Evolutionary conservation across 352 stramenopile genomes (phyloP).

Genomic region (Aphanomyces euteiches): DNA sequence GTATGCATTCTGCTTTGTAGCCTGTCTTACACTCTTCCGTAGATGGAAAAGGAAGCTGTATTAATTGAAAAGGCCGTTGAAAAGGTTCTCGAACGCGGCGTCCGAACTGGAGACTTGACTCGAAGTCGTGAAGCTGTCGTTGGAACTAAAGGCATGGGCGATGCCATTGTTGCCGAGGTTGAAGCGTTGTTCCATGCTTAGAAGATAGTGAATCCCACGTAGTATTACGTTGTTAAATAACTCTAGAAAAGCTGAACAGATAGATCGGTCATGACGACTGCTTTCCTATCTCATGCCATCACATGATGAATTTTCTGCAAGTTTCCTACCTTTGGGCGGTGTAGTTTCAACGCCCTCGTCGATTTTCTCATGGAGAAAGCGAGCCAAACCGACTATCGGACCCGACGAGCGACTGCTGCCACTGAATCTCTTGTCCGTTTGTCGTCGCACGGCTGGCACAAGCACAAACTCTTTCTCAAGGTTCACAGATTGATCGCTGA

Average conservation of each 20-base stretch:
- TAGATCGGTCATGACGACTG: too few relatives aligned
- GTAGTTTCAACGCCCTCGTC: too few relatives aligned
- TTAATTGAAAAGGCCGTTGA: slow-evolving; percentile 81
- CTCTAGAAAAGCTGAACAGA: too few relatives aligned
- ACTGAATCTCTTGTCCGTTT: background rate
- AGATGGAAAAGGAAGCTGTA: slow-evolving; percentile 72
- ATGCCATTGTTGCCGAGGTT: slow-evolving; percentile 78
- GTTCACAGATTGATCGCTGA: slow-evolving; percentile 4
- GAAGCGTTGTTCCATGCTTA: slow-evolving; percentile 37
- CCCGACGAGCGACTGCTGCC: background rate
- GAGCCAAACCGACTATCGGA: background rate
- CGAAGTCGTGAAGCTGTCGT: slow-evolving; percentile 51
- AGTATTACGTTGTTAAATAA: too few relatives aligned
- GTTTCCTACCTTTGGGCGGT: too few relatives aligned
- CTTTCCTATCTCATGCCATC: too few relatives aligned
- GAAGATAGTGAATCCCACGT: too few relatives aligned
- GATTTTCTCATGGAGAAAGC: too few relatives aligned
- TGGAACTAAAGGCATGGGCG: slow-evolving; percentile 69
- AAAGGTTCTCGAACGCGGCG: slow-evolving; percentile 72
- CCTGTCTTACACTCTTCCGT: slow-evolving; percentile 1
- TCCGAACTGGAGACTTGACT: slow-evolving; percentile 83
- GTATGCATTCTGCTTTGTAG: background rate
- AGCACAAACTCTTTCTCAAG: slow-evolving; percentile 24
- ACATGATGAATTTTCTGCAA: too few relatives aligned
- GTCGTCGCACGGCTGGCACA: background rate